These are phyloP conservation scores for Colletotrichum sp. DNA, from an alignment of 2,329 filamentous ascomycete genomes.

Conservation along the genomic window DNA sequence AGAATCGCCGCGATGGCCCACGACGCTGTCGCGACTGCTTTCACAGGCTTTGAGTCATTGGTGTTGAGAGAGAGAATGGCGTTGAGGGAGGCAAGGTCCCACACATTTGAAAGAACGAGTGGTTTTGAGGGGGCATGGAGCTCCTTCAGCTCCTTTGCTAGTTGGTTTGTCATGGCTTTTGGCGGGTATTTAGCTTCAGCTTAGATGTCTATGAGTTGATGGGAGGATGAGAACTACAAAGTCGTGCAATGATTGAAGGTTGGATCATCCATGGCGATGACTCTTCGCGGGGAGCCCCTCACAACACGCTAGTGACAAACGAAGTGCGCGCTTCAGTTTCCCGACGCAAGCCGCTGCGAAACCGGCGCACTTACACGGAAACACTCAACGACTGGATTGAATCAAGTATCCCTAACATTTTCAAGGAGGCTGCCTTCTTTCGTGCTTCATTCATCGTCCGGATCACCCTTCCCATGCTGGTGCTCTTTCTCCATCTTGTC, in stretches of 20 bases:
- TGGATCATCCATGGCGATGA: neutral
- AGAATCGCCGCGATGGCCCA: conserved; percentile 53
- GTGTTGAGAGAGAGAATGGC: conserved; percentile 47
- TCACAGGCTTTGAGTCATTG: conserved; percentile 35
- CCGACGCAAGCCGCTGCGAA: neutral
- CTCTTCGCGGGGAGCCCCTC: neutral
- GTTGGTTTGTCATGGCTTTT: conserved; percentile 23
- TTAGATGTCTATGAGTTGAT: accelerated
- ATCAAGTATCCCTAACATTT: neutral
- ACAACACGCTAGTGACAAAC: neutral
- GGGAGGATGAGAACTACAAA: accelerated
- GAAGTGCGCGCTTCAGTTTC: neutral
- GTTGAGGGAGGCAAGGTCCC: conserved; percentile 54
- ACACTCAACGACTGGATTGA: neutral
- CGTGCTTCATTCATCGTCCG: neutral
- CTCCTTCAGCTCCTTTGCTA: conserved; percentile 39
- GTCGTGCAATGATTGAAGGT: neutral
- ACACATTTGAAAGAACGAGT: conserved; percentile 60
- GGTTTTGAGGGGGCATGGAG: conserved; percentile 58
- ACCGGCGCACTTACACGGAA: neutral
- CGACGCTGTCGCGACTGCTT: conserved; percentile 53
- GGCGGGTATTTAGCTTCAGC: accelerated
- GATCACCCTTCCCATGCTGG: neutral
- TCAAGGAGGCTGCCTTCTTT: neutral
- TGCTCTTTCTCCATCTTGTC: neutral